Evolutionary conservation across 371 early-diverging fungal species (phyloP).

Genomic region (Rhizomucor pusillus): DNA sequence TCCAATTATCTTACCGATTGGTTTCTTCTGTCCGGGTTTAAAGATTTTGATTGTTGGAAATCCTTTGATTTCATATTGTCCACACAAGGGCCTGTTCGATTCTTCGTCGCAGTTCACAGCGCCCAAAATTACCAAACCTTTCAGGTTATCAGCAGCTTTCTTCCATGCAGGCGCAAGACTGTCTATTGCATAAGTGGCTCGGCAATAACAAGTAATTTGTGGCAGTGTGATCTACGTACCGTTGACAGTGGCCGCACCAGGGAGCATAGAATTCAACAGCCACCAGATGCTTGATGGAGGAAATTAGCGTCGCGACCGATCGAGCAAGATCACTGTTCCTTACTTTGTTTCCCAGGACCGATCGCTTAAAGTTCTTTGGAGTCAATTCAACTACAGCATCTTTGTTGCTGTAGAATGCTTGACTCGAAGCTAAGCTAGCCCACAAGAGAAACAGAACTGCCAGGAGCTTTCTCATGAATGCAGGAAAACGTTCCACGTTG

Average conservation of each 20-base stretch:
- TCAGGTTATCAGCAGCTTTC: constrained; percentile 78
- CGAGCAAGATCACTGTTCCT: neutral
- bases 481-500: too few species aligned
- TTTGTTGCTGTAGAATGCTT: constrained; percentile 46
- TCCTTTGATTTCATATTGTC: constrained; percentile 77
- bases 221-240: constrained; percentile 31
- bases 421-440: constrained; percentile 7
- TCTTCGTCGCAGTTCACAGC: constrained; percentile 92
- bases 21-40: constrained; percentile 50
- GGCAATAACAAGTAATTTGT: neutral
- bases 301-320: neutral
- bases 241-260: constrained; percentile 94
- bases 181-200: neutral
- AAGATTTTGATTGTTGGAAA: constrained; percentile 96
- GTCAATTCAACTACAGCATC: constrained; percentile 62
- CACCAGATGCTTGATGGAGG: constrained; percentile 59
- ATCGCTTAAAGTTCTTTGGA: constrained; percentile 64
- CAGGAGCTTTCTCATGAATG: too few species aligned
- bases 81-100: constrained; percentile 71
- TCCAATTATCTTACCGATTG: constrained; percentile 33
- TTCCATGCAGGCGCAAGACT: constrained; percentile 84
- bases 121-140: constrained; percentile 78
- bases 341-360: constrained; percentile 69
- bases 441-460: too few species aligned
- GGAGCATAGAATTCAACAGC: constrained; percentile 91